Base-by-base conservation (phyloP, 2,329 filamentous ascomycete genomes). In the Fusarium duplospermum region DNA sequence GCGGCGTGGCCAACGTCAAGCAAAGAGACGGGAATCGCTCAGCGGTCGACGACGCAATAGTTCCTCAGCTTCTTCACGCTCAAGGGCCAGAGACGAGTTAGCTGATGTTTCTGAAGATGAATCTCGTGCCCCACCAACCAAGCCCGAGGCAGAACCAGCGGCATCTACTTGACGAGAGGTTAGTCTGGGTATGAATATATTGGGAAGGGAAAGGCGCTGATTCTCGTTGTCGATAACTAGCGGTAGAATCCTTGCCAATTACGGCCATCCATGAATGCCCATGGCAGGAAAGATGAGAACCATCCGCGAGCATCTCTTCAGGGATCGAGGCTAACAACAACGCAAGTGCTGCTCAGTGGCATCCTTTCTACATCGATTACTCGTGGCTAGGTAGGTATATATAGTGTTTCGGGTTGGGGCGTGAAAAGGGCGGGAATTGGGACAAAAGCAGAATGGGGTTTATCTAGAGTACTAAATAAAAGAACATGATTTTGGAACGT, bases 21-120 rank as follows among this genome's bases (percentile, higher is more conserved):
- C 62, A 52, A 71, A 35, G 64, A 76, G 74, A 62, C 70, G 52
- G 35, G 72, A 71, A 57, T 70, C 71, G 60, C 68, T 69, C 18
- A 61, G 60, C 33, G 72, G 64, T 56, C 86, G 84, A 74, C 87
- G 86, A 80, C 84, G 84, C 76, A 88, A 85, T 80, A 84, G 84
- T 73, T 89, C 88, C 73, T 87, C 87, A 72, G 84, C 84, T 80
- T 87, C 88, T 79, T 86, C 86, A 81, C 82, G 83, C 79, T 84
- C 86, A 81, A 85, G 84, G 80, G 81, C 81, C 79, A 86, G 83
- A 84, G 81, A 85, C 82, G 88, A 84, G 82, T 86, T 85, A 81
- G 88, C 87, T 90, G 89, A 91, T 89, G 82, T 82, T 87, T 86
- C 73, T 73, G 77, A 82, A 81, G 81, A 80, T 78, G 77, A 78